Base-by-base conservation (phyloP, 768 basidiomycete species). In the Mycena galopus region DNA sequence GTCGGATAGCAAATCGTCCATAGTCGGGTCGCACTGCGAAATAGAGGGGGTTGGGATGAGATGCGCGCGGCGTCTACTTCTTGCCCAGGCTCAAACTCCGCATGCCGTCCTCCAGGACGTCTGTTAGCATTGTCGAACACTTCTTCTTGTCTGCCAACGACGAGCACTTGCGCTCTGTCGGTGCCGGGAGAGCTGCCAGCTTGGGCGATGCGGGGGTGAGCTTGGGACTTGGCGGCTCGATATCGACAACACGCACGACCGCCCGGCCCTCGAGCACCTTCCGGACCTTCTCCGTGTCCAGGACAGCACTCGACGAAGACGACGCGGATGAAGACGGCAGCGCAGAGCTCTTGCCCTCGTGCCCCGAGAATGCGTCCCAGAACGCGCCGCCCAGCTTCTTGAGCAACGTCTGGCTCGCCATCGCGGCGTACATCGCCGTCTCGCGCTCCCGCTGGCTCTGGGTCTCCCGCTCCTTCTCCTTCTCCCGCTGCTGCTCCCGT, bases 341-440 rank as follows among this genome's bases (percentile, higher is more conserved):
- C 32, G 30, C 29, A 30, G 53, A 12, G 21, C 30, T 25, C 57
- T 59, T 59, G 10, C 21, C 35, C 35, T 82, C 79, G 21, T 80
- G 69, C 0, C 91, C 92, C n/a, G 91, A 87, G 82, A 96, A 96
- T 19, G 96, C 96, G 73, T 95, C 94, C 93, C 95, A 94, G 83
- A 96, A 96, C 53, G 95, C 94, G 25, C 84, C 80, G 6, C 93
- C 91, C 35, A 96, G 86, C 77, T 91, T 91, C 77, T 85, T 83
- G 62, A 94, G 74, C 33, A 97, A 82, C 0, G 95, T 96, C 82
- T 95, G 92, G 56, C 90, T 89, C 11, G 94, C 95, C 73, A 95
- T 85, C n/a, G 89, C 88, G 14, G 94, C 95, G 21, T 91, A 84
- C 77, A 91, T 84, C 9, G 89, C 90, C 17, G 87, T 83, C 59